phyloP scores from a whole-genome alignment of 257 asterid genomes.

The Apocynum venetum region DNA sequence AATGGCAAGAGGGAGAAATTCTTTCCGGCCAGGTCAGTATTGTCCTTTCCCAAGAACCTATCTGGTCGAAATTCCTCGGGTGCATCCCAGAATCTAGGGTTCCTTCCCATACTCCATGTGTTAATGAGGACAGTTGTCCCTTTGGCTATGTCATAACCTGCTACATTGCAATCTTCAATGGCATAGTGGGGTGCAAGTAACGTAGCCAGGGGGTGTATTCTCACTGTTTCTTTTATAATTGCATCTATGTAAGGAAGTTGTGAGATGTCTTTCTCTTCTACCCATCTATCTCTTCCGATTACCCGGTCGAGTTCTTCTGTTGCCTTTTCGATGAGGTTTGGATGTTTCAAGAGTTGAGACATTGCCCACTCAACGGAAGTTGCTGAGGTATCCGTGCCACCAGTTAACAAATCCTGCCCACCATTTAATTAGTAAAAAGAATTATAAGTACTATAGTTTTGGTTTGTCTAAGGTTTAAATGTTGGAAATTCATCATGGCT shows the following conservation, averaged over 20 bases:
- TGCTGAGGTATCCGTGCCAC: background rate
- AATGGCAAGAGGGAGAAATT: conserved; percentile 3
- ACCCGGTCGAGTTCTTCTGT: background rate
- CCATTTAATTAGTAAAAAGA: background rate
- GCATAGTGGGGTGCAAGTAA: background rate
- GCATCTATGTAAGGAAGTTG: background rate
- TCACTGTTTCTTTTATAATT: background rate
- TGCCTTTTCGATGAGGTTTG: background rate
- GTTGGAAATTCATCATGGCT: too few species aligned
- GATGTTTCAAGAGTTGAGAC: background rate
- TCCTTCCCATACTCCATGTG: conserved; percentile 9
- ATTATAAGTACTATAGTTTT: too few species aligned
- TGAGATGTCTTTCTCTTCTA: conserved; percentile 3
- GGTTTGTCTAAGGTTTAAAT: too few species aligned
- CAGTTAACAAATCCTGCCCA: background rate
- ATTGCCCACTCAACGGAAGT: conserved; percentile 1
- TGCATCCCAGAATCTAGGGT: background rate
- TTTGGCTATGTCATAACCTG: background rate
- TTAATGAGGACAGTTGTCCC: background rate
- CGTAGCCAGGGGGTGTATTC: conserved; percentile 3
- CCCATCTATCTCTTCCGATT: background rate
- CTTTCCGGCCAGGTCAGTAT: background rate
- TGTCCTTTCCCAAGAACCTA: background rate
- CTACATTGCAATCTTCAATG: background rate
- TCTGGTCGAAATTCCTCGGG: background rate